Evolutionary conservation across 1,139 yeast genomes (phyloP), one percentile per base, ranked within the genome.

Genomic region (Candida frijolesensis): DNA sequence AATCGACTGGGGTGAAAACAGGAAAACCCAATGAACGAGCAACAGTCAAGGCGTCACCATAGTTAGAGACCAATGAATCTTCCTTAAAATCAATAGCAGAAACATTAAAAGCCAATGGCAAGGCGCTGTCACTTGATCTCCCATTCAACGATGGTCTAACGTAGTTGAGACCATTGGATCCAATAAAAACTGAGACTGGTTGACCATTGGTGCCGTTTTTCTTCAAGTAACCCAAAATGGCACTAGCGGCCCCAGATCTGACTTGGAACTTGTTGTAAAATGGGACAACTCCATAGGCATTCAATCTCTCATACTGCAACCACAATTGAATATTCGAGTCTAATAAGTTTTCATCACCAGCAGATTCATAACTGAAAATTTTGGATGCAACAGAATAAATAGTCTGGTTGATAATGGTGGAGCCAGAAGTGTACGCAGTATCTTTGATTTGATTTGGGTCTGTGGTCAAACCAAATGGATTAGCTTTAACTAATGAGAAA

Each of bases 201-300:
- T 64, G 71, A 39, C 75, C 78, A 46, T 65, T 60, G 30, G 79
- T 64, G 40, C 76, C 76, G 45, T 74, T 72, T 46, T 60, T 66
- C 47, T 68, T 60, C 57, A 84, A 71, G 70, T 85, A 91, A 25
- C 97, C 98, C 51, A 89, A 74, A 48, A 94, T 76, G 40, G 89
- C 82, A 57, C 84, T 80, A 44, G 94, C 89, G 32, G 97, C 96
- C 59, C 97, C 98, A 1, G 87, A 76, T 65, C 97, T 82, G 45
- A 89, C 82, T 64, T 91, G 91, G 54, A 90, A 78, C 61, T 77
- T 74, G 65, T 79, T 78, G 60, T 82, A 70, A 51, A 74, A 75
- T 43, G 90, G 92, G 49, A 82, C 82, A 41, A 67, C 70, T 15
- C 86, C 87, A 48, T 70, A 66, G 9, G 82, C 74, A 62, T 87